Evolutionary conservation across 345 rosid genomes (phyloP).

Genomic region (Mallotus nudiflorus): DNA sequence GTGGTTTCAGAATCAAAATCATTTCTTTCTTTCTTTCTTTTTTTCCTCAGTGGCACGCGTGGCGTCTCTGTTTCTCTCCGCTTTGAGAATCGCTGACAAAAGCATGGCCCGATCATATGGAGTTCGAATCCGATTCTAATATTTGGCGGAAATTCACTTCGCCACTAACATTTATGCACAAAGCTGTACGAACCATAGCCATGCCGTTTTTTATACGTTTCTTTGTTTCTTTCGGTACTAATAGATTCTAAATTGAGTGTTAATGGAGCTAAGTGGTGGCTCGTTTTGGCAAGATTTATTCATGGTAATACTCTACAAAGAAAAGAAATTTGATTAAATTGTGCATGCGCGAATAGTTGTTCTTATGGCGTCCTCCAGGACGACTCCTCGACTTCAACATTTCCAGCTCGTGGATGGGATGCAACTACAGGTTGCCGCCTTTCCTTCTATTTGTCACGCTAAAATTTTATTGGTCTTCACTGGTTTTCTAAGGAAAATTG

Average conservation of each 20-base stretch:
- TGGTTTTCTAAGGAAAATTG: no score
- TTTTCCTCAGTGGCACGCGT: slow-evolving; percentile 14
- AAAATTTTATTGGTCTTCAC: slow-evolving; percentile 1
- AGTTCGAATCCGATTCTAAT: slow-evolving; percentile 2
- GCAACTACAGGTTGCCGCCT: slow-evolving; percentile 54
- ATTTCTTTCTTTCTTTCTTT: neutral
- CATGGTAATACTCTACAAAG: no score
- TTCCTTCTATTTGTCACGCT: neutral
- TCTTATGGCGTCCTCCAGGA: slow-evolving; percentile 47
- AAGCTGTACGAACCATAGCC: neutral
- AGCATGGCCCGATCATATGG: neutral
- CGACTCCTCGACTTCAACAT: slow-evolving; percentile 30
- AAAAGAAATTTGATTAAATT: neutral
- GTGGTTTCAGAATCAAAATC: slow-evolving; percentile 16
- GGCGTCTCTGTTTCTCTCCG: slow-evolving; percentile 5
- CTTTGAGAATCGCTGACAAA: neutral
- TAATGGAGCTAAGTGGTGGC: no score
- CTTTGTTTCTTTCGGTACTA: no score
- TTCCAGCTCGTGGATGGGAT: slow-evolving; percentile 64
- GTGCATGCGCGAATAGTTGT: slow-evolving; percentile 16
- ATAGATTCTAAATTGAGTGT: no score
- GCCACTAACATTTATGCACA: neutral
- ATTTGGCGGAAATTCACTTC: neutral
- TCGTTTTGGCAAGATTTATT: no score
- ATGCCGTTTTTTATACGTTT: no score